Base-by-base conservation (phyloP, 1,284 basidiomycete genomes). In the Moesziomyces globuligerus region DNA sequence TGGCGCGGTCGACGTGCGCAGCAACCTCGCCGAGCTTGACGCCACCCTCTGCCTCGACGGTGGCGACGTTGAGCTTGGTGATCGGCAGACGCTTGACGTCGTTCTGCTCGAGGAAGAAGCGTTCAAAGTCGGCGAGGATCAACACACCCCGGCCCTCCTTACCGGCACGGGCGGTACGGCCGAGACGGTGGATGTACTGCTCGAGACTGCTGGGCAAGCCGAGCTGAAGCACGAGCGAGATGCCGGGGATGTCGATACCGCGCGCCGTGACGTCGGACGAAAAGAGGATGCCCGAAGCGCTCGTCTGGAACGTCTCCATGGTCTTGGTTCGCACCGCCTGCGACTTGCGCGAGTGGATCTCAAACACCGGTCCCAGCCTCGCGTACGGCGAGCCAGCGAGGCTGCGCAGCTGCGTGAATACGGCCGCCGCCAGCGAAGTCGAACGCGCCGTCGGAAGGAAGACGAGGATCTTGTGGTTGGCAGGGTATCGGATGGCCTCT, bases 261-360 rank as follows among this genome's bases (percentile, higher is more conserved):
- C 93, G 88, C 10, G 93, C 93, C 11, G 92, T 93, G 2, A 97
- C 90, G 75, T 97, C 94, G 0, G 92, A 93, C 1, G 90, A 91
- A 72, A 97, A 86, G 59, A 97, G 87, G 24, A 97, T 85, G 1
- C 85, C 89, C 0, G 81, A 84, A 23, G 74, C 78, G 0, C 86
- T 85, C 7, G 81, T 80, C 48, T 85, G 86, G 82, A 90, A 90
- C 24, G 81, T 77, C 42, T 68, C 53, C 66, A 65, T 75, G n/a
- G 70, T 74, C 41, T 52, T 68, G 8, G 62, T 67, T 9, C 75
- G 44, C 11, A 49, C 40, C 24, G 61, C 43, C 46, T 78, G 75
- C 37, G 70, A 72, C 46, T 67, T 75, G 23, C 75, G 59, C 34
- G 60, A 67, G 50, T 77, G 76, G 20, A 77, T 68, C 48, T 76